Conservation (phyloP, 2,329 filamentous ascomycete genomes). For the Herpotrichia juniperi region DNA sequence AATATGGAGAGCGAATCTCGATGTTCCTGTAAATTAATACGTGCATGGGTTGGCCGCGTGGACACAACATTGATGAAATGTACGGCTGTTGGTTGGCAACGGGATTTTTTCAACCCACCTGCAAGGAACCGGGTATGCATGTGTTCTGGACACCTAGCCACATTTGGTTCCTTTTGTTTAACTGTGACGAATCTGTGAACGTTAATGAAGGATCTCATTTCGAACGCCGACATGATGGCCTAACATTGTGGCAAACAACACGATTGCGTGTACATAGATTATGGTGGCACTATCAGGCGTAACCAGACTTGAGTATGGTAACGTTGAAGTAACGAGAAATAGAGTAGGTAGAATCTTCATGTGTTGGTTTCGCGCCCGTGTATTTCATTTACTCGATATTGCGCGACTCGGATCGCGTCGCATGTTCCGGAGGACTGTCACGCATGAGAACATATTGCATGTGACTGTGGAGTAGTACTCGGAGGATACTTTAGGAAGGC, state of each 20-base stretch:
- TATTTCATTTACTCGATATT: conserved; percentile 12
- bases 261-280: conserved; percentile 4
- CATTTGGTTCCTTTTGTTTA: conserved; percentile 1
- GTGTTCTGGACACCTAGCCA: conserved; percentile 7
- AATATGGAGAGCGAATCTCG: conserved; percentile 3
- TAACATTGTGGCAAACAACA: neutral
- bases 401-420: neutral
- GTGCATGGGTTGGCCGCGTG: conserved; percentile 2
- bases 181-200: neutral
- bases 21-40: conserved; percentile 7
- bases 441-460: neutral
- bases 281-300: conserved; percentile 3
- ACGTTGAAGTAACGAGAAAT: conserved; percentile 7
- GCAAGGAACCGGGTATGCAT: conserved; percentile 10
- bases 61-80: conserved; percentile 5
- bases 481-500: too few relatives aligned
- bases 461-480: neutral
- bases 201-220: neutral
- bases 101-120: conserved; percentile 8
- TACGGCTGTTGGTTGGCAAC: conserved; percentile 1
- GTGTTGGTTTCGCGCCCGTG: conserved; percentile 8
- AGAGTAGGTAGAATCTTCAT: conserved; percentile 9
- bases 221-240: neutral
- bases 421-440: neutral
- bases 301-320: conserved; percentile 5